Evolutionary conservation across 495 filamentous ascomycete genomes (phyloP).

Genomic region (Hypoxylon cercidicola): DNA sequence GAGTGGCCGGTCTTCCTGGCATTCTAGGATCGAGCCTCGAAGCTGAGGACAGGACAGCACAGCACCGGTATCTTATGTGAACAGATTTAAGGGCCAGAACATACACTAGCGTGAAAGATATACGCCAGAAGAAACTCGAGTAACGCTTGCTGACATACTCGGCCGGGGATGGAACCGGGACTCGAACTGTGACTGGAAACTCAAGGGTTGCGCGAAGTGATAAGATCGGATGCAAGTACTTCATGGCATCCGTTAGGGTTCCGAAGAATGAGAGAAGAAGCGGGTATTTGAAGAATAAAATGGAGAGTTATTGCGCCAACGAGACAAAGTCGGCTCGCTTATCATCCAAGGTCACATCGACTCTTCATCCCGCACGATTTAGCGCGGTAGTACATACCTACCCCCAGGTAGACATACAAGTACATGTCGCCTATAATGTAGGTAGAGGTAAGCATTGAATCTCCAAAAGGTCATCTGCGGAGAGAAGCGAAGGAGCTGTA

Average conservation of each 20-base stretch:
- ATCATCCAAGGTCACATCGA: constrained; percentile 35
- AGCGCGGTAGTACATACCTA: constrained; percentile 4
- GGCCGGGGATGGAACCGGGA: background rate
- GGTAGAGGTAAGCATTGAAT: background rate
- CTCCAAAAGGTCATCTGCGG: background rate
- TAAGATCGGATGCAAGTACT: constrained; percentile 10
- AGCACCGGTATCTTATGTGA: constrained; percentile 16
- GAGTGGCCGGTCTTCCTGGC: background rate
- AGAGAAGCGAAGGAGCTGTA: background rate
- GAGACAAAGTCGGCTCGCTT: constrained; percentile 23
- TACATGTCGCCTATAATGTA: constrained; percentile 1
- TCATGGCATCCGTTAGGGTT: constrained; percentile 12
- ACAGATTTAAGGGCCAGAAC: constrained; percentile 14
- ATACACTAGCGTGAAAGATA: background rate
- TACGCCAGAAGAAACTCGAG: constrained; percentile 5
- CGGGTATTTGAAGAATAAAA: constrained; percentile 1
- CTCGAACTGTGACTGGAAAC: too few relatives aligned
- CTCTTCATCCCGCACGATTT: constrained; percentile 17
- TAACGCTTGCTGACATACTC: constrained; percentile 16
- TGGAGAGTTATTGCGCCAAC: constrained; percentile 24
- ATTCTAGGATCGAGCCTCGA: background rate
- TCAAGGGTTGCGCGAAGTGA: constrained; percentile 18
- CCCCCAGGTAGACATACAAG: background rate
- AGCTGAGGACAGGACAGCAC: background rate
- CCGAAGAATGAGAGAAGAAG: constrained; percentile 17